Evolutionary conservation across 2,329 filamentous ascomycete species (phyloP), one percentile per base, ranked within the genome.

Genomic region (Colletotrichum gloeosporioides): DNA sequence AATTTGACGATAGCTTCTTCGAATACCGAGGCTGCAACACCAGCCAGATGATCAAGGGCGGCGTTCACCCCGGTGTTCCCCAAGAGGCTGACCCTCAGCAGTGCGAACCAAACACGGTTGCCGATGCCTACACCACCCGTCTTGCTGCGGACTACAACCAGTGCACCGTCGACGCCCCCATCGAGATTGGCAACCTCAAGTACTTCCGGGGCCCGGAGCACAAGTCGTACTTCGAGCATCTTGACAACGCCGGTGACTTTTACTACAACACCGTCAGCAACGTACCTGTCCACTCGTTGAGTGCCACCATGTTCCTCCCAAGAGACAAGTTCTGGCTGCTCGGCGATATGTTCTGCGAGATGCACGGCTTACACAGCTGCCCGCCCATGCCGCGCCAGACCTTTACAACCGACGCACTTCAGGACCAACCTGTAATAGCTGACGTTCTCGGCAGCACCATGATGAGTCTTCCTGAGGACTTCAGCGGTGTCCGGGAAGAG

Each of bases 241-340:
- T 92, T 15, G 89, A 91, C 77, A 83, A 81, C 59, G 80, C 84
- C 3, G 89, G 88, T 8, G 87, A 87, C 9, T 88, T 90, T 78
- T 88, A 87, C 78, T 87, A 88, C 73, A 85, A 87, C 78, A 83
- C 86, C 13, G 86, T 87, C 74, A 86, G 85, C 18, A 88, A 89
- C 72, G 86, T 89, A 18, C 87, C 88, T 15, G 84, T 91, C 13
- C 89, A 90, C 77, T 90, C 89, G n/a, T 82, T 91, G 29, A 90
- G 88, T 62, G 87, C 90, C 66, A 89, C 86, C 76, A 87, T 91
- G 83, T 89, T 92, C 73, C 80, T 90, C 7, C 87, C 89, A 6
- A 88, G 87, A 74, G 85, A 85, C 72, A 86, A 87, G 75, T 85
- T 90, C 53, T 89, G 89, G 69, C 67, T 78, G 63, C 25, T 79